Base-by-base conservation (phyloP, 805 yeast genomes). In the Candida easanensis region DNA sequence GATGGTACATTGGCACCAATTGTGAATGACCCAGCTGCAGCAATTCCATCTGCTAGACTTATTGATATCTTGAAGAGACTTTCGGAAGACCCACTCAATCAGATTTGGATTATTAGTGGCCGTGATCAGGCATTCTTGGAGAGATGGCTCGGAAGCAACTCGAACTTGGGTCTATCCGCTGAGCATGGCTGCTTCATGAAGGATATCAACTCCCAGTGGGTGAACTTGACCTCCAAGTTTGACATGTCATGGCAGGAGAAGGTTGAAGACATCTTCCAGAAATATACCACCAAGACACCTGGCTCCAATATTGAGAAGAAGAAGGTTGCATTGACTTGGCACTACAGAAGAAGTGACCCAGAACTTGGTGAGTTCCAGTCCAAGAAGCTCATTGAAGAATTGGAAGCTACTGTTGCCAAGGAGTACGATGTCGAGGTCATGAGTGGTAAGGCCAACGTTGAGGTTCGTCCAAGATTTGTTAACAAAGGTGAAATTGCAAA, bases 1-100 rank as follows among this genome's bases (percentile, higher is more conserved):
- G 99, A 93, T 62, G 99, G 99, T 22, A 93, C 99, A 1, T 71
- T 93, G 53, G 88, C 99, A 0, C 98, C 98, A 13, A 93, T 93
- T 58, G 99, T 93, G 4, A 77, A 80, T 31, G 98, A 93, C 55
- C 99, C 99, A 2, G 88, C 91, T n/a, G 97, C 98, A 0, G 99
- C 99, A 0, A 85, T 93, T 33, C 99, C 99, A 3, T 81, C 96
- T 1, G 80, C 82, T 3, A 74, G 84, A 52, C 70, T 93, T 35
- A 71, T 78, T 41, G 64, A 70, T 8, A 77, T 84, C 11, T 64
- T 93, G 45, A 70, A 75, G 21, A 68, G 71, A 23, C 70, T 93
- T 41, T 71, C 84, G 2, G 70, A 71, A 13, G 98, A 91, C 61
- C 88, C 91, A 6, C 72, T 72, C 47, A 93, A 93, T 65, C 83